phyloP scores from a whole-genome alignment of 129 eudicot genomes.

The Smallanthus sonchifolius region DNA sequence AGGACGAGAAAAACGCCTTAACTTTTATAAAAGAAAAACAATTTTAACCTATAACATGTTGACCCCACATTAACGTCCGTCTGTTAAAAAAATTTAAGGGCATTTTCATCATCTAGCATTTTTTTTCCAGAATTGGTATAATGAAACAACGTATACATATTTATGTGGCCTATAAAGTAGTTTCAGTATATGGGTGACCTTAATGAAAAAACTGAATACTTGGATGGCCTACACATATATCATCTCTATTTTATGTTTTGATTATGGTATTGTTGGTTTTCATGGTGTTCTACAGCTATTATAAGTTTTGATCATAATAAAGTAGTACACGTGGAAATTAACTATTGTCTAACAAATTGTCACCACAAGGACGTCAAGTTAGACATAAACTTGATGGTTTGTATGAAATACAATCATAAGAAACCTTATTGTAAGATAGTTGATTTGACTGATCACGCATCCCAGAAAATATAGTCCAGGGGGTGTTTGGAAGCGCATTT shows the following conservation, averaged over 20 bases:
- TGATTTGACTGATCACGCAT: not conserved
- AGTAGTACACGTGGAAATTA: not conserved
- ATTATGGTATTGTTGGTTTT: not conserved
- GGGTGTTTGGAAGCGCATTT: not conserved
- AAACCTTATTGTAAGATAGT: not conserved
- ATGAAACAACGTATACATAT: not conserved
- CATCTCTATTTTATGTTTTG: not conserved
- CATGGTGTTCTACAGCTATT: not conserved
- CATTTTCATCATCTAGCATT: not conserved
- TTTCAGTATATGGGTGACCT: not conserved
- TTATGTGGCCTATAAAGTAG: not conserved
- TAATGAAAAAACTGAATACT: not conserved
- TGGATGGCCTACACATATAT: not conserved
- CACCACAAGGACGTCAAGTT: not conserved
- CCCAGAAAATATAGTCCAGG: not conserved
- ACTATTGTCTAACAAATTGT: not conserved
- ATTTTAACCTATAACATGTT: not conserved
- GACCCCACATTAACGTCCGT: not conserved
- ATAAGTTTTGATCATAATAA: not conserved
- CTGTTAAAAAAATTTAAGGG: not conserved
- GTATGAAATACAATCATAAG: not conserved
- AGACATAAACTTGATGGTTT: not conserved
- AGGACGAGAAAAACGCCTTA: not conserved
- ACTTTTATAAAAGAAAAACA: not conserved
- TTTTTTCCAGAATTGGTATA: not conserved